Conservation (phyloP, 1,139 yeast genomes). For the Suhomyces bokatorum region DNA sequence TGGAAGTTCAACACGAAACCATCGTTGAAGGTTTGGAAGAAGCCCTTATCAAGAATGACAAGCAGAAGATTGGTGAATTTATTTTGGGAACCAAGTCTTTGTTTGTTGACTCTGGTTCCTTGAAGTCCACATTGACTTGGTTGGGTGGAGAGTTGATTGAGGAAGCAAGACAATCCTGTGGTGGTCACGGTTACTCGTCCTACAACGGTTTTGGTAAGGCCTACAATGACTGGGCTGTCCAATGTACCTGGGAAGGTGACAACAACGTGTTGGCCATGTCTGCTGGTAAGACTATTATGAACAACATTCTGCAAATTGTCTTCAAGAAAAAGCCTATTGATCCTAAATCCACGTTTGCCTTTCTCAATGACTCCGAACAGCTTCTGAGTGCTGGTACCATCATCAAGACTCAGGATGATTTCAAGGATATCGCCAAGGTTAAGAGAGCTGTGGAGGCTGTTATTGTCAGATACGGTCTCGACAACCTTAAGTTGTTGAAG, state of each 20-base stretch:
- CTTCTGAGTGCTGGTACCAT: constrained; percentile 8
- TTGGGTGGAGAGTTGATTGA: constrained; percentile 75
- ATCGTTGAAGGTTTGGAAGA: constrained; percentile 58
- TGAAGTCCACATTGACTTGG: constrained; percentile 92
- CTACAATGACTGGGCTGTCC: constrained; percentile 90
- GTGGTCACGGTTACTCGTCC: constrained; percentile 93
- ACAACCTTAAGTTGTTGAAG: constrained; percentile 25
- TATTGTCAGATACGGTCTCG: constrained; percentile 31
- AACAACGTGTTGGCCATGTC: constrained; percentile 83
- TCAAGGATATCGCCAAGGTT: constrained; percentile 17
- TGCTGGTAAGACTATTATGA: constrained; percentile 75
- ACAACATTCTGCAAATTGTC: constrained; percentile 44
- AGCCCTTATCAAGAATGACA: constrained; percentile 48
- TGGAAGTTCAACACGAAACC: constrained; percentile 52
- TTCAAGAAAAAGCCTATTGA: constrained; percentile 38
- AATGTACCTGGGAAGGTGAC: constrained; percentile 98
- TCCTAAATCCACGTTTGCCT: constrained; percentile 35
- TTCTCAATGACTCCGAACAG: constrained; percentile 39
- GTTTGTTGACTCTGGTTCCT: constrained; percentile 83
- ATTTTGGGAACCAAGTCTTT: constrained; percentile 70
- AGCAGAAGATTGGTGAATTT: constrained; percentile 45
- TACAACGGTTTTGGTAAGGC: constrained; percentile 90
- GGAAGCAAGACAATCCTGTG: constrained; percentile 93
- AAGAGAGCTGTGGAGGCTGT: constrained; percentile 24
- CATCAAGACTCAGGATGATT: constrained; percentile 14